Base-by-base conservation (phyloP, 768 basidiomycete species). In the Asterophora lycoperdoides region DNA sequence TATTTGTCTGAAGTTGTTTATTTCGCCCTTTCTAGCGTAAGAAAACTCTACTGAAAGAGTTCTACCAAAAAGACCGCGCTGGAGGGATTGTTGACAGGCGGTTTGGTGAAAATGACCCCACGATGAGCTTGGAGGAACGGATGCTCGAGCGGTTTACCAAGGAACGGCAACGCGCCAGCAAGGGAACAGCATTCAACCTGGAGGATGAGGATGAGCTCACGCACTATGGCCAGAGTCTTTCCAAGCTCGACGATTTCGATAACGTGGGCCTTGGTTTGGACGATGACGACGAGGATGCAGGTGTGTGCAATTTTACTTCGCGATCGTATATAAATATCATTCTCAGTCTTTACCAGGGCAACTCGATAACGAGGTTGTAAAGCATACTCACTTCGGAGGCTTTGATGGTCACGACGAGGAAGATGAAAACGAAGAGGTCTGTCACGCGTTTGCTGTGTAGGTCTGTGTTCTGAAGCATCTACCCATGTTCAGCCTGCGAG, bases 91-190 rank as follows among this genome's bases (percentile, higher is more conserved):
- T 94, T 48, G 96, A 99, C 68, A 80, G 91, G 44, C 86, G 96
- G 15, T 97, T 98, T 62, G 96, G 96, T 69, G 96, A 99, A 78
- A 85, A 90, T 62, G 84, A 98, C 53, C 84, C 93, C 1, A 78
- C 83, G 8, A 83, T 98, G 79, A 85, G 89, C n/a, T 73, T 93
- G 28, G 96, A 99, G 64, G 95, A 98, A 56, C 86, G 93, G 53
- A 97, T 97, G 86, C 76, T 97, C 32, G 93, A 95, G 66, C 86
- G 96, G 26, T 98, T 97, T 64, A 97, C 94, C 8, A 78, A 78
- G 55, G 94, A 98, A 67, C 74, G 92, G 51, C 90, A 94, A 62
- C 77, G 86, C 15, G 67, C 81, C 8, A 84, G 86, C 29, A 89
- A 85, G 67, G 83, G 85, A 35, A 74, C 72, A 8, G 74, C 81